Evolutionary conservation across 768 basidiomycete species (phyloP), one percentile per base, ranked within the genome.

Genomic region (Boletus fagicola): DNA sequence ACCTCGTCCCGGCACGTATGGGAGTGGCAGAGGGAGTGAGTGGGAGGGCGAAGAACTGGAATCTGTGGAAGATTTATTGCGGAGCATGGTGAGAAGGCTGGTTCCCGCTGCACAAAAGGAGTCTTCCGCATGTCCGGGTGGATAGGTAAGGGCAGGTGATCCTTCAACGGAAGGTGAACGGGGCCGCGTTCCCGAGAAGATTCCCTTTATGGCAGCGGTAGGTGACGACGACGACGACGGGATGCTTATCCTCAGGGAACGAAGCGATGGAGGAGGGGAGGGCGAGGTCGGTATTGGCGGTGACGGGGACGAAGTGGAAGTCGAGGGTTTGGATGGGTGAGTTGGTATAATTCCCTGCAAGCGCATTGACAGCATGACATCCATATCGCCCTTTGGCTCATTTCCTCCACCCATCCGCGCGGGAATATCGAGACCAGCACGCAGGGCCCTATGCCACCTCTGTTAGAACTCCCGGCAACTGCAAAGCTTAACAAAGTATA

Each of bases 301-400:
- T 9, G 57, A 45, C 46, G 62, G 47, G 54, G 53, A 43, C 35
- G 50, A 53, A 22, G 47, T 53, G 22, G 57, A 49, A 52, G 50
- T 44, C 24, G 54, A 62, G 22, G 54, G 35, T 51, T 63, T 59
- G 28, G 44, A 45, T 42, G 60, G 53, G 42, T 69, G 51, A 71
- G 70, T 28, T 76, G 76, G 30, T 76, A 75, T 60, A 78, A 74
- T 52, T n/a, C 81, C 84, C 62, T 89, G 87, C 33, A 83, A 77
- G 48, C 85, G 85, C 78, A 92, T 89, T 31, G 87, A 86, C 36
- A 92, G 77, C 82, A 90, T 88, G 47, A 91, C 90, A 67, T 92
- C 90, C 76, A 92, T 82, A 65, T 92, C 90, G 7, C 90, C 90
- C 46, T 84, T 78, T 22, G 88, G 88, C 58, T 90, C 90, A 28